Percentiles rank a stretch among this genome's conserved stretches.
Conservation (phyloP, 305 asterid species). For the Fraxinus angustifolia region DNA sequence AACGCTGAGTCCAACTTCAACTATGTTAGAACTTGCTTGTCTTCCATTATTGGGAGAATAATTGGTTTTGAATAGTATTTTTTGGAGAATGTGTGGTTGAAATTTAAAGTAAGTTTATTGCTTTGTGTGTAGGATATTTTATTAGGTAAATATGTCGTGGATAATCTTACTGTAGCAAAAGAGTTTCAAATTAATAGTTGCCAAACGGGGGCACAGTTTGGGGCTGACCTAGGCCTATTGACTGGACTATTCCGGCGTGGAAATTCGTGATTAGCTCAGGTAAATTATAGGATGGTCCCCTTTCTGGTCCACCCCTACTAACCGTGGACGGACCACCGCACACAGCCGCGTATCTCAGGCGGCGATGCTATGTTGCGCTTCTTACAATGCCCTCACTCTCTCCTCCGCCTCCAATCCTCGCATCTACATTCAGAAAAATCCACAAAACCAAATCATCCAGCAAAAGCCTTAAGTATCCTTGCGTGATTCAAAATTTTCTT, state of each 20-base stretch:
- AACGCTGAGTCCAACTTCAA: neutral
- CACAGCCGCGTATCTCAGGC: constrained; percentile 27
- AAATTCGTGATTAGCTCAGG: neutral
- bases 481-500: constrained; percentile 10
- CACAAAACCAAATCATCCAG: neutral
- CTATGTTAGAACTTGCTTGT: neutral
- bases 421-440: constrained; percentile 14
- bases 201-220: too few relatives aligned
- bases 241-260: neutral
- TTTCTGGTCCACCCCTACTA: neutral
- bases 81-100: too few relatives aligned
- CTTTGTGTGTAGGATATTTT: too few relatives aligned
- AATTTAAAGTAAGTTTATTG: too few relatives aligned
- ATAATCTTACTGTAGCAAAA: too few relatives aligned
- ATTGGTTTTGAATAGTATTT: too few relatives aligned
- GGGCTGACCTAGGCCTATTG: neutral
- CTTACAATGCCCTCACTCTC: constrained; percentile 40
- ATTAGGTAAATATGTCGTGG: too few relatives aligned
- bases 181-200: too few relatives aligned
- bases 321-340: constrained; percentile 20
- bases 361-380: constrained; percentile 44
- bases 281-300: neutral
- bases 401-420: constrained; percentile 7
- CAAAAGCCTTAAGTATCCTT: neutral
- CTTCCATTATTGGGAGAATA: too few relatives aligned